Evolutionary conservation across 139 green algal genomes (phyloP).

Genomic region (Chlorella sp.): DNA sequence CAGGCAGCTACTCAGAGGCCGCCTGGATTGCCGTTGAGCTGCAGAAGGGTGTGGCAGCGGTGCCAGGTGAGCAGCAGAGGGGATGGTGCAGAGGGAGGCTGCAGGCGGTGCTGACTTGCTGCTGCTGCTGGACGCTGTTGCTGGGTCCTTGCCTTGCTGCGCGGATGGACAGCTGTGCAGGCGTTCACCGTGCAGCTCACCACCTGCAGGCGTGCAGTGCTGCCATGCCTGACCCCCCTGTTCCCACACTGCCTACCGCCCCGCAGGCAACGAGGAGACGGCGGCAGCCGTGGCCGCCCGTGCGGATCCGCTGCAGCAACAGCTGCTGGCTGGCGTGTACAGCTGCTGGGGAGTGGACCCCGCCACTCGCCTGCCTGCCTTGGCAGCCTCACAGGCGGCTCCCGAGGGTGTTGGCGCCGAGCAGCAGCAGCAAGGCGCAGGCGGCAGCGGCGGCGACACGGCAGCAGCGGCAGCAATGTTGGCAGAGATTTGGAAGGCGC

Average conservation of each 20-base stretch:
- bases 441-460: neutral
- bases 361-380: conserved; percentile 8
- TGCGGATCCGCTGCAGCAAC: conserved; percentile 24
- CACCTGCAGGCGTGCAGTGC: too few relatives aligned
- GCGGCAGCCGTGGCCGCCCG: conserved; percentile 26
- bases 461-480: neutral
- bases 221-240: too few relatives aligned
- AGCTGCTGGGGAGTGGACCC: conserved; percentile 7
- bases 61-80: neutral
- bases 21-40: conserved; percentile 31
- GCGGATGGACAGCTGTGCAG: too few relatives aligned
- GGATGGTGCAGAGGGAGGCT: too few relatives aligned
- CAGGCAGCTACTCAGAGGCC: conserved; percentile 20
- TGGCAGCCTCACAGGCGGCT: neutral
- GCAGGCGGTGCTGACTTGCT: too few relatives aligned
- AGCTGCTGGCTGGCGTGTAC: neutral
- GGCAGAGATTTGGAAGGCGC: conserved; percentile 27
- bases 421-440: neutral
- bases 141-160: too few relatives aligned
- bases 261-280: conserved; percentile 17
- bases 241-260: too few relatives aligned
- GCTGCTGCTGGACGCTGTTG: too few relatives aligned
- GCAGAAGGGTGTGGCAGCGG: conserved; percentile 23
- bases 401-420: neutral
- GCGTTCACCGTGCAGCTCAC: too few relatives aligned